A percentile compares a stretch with the other conserved stretches of the same genome.
phyloP scores from a whole-genome alignment of 169 alveolate genomes.

The Eimeria tenella region DNA sequence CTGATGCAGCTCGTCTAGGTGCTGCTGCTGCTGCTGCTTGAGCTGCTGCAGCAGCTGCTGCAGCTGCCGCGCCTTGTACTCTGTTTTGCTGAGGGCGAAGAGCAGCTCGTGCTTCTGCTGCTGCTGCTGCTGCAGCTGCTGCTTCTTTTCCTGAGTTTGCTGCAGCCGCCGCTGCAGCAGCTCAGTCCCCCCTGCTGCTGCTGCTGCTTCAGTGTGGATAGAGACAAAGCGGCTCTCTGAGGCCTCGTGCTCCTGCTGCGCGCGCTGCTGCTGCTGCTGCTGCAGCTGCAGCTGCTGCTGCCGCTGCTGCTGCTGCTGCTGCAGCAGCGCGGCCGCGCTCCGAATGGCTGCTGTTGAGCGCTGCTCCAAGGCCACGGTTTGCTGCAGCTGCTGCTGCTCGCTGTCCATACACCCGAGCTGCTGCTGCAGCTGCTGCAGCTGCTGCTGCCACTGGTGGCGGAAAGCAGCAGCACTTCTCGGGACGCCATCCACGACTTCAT shows the following conservation, averaged over 20 bases:
- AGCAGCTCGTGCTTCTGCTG: not conserved
- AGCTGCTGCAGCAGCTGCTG: not conserved
- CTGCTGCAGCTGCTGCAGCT: constrained; percentile 5
- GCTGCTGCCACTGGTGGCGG: not conserved
- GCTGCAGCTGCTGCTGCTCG: constrained; percentile 16
- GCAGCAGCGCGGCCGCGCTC: not conserved
- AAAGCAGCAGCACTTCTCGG: not conserved
- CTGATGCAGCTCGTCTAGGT: not conserved
- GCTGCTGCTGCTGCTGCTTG: not conserved
- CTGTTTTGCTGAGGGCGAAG: not conserved
- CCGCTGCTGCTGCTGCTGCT: not conserved
- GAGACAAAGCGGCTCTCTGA: not conserved
- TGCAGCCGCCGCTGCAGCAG: not conserved
- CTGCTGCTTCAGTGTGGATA: not conserved
- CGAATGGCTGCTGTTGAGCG: not conserved
- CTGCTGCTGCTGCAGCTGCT: constrained; percentile 10
- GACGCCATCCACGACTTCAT: not conserved
- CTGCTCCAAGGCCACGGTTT: not conserved
- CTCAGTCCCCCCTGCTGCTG: not conserved
- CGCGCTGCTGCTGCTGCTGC: not conserved
- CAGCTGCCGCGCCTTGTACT: not conserved
- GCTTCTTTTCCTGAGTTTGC: not conserved
- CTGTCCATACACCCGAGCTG: not conserved
- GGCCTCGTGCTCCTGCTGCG: not conserved
- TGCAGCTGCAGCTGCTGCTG: not conserved